A percentile compares a stretch with the other conserved stretches of the same genome.
Evolutionary conservation across 2,329 filamentous ascomycete genomes (phyloP).

Genomic region (Talaromyces albobiverticillius): DNA sequence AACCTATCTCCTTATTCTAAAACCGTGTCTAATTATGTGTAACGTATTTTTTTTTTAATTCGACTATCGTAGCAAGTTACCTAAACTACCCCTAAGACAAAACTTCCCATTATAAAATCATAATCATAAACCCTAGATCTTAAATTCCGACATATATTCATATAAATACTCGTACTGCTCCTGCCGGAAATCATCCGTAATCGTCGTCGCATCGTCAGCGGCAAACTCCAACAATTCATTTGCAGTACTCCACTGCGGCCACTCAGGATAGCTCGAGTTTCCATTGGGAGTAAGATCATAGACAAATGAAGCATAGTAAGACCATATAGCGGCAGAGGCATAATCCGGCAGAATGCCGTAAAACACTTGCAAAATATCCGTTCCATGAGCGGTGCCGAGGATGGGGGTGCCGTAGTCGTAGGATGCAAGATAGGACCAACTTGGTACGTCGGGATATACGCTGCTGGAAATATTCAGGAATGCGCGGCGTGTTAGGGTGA

Average conservation of each 20-base stretch:
- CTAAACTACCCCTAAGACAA: too few relatives aligned
- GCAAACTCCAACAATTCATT: slow-evolving; percentile 53
- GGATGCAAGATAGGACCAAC: slow-evolving; percentile 72
- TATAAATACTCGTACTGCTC: slow-evolving; percentile 43
- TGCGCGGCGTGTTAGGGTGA: slow-evolving; percentile 67
- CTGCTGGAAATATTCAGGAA: slow-evolving; percentile 54
- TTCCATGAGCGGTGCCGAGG: slow-evolving; percentile 72
- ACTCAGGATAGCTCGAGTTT: slow-evolving; percentile 41
- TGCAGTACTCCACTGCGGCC: slow-evolving; percentile 54
- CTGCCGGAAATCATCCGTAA: slow-evolving; percentile 51
- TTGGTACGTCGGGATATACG: slow-evolving; percentile 57
- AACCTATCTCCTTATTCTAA: too few relatives aligned
- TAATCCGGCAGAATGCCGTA: slow-evolving; percentile 61
- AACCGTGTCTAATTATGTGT: too few relatives aligned
- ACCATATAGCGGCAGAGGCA: slow-evolving; percentile 49
- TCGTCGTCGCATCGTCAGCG: slow-evolving; percentile 32
- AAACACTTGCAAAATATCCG: slow-evolving; percentile 62
- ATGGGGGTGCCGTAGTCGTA: slow-evolving; percentile 70
- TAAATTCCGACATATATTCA: not conserved
- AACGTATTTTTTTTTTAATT: too few relatives aligned
- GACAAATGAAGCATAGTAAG: slow-evolving; percentile 72
- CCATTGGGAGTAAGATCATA: slow-evolving; percentile 69
- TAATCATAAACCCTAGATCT: not conserved
- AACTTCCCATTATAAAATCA: too few relatives aligned
- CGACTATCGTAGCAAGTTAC: too few relatives aligned